Evolutionary conservation across 1,139 yeast species (phyloP), one percentile per base, ranked within the genome.

Genomic region (Debaryomycetaceae sp.): DNA sequence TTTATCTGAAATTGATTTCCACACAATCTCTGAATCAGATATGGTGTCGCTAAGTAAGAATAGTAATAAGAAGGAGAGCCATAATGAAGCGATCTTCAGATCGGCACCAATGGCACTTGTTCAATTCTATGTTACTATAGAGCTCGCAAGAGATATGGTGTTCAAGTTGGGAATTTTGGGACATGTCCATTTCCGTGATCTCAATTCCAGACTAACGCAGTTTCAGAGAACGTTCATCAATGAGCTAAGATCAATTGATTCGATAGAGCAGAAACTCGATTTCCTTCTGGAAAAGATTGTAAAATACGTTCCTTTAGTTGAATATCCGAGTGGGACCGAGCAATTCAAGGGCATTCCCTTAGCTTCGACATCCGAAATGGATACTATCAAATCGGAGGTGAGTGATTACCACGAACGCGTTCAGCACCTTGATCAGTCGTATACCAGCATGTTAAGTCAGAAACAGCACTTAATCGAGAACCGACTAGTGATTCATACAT

Each of bases 81-180:
- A 31, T 34, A 30, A 49, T 13, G 71, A 66, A 45, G 69, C 69
- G 9, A 62, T 66, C 9, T 67, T 68, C 50, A 52, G 95, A 68
- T 87, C 97, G 44, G 97, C 98, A 68, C 96, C 95, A 47, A 91
- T 93, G 98, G 78, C 90, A 38, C 76, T 91, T 52, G 90, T 91
- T 37, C 98, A 93, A 69, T 79, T 93, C 61, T 93, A 87, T 65
- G 83, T 93, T 43, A 89, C 98, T n/a, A 81, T 85, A 33, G 99
- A 93, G 63, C 81, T 89, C 48, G 87, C 96, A 6, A 75, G 98
- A 50, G 96, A 90, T 49, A 83, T 89, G 48, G 95, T 90, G 11
- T 83, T 86, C 43, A 79, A 85, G 3, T 69, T 93, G 37, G 99
- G 99, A 6, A 81, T 82, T 49, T 69, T 85, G 47, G 97, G 97